These are phyloP conservation scores for Aureobasidium sp. DNA, from an alignment of 2,329 filamentous ascomycete species.

Conservation along the genomic window DNA sequence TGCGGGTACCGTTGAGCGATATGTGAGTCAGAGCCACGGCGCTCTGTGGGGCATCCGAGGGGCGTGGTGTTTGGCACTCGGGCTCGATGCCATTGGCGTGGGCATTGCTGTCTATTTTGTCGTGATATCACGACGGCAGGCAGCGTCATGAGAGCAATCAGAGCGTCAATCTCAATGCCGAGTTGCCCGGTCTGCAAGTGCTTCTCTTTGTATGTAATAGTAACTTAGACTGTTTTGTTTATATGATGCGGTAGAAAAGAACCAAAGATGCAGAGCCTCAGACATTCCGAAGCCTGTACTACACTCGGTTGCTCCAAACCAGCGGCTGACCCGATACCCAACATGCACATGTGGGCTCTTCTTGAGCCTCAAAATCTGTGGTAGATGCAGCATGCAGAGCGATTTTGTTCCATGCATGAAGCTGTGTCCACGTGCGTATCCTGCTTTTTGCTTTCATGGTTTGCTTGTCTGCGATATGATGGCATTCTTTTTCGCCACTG, in stretches of 20 bases:
- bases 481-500: not conserved
- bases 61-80: conserved; percentile 12
- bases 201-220: not conserved
- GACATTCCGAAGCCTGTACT: not conserved
- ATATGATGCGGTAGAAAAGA: not conserved
- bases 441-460: not conserved
- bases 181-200: not conserved
- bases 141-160: not conserved
- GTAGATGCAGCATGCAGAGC: not conserved
- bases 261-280: not conserved
- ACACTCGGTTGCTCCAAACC: not conserved
- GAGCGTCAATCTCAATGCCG: not conserved
- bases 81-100: conserved; percentile 8
- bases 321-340: not conserved
- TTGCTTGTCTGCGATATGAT: too few species aligned
- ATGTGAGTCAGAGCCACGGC: conserved; percentile 13
- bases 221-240: not conserved
- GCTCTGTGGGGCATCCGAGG: conserved; percentile 4
- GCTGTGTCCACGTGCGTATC: not conserved
- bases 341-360: not conserved
- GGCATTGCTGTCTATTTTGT: conserved; percentile 14
- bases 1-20: conserved; percentile 37
- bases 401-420: not conserved
- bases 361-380: not conserved
- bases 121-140: conserved; percentile 1